phyloP scores from a whole-genome alignment of 2,329 filamentous ascomycete genomes.

The Talaromyces rugulosus region DNA sequence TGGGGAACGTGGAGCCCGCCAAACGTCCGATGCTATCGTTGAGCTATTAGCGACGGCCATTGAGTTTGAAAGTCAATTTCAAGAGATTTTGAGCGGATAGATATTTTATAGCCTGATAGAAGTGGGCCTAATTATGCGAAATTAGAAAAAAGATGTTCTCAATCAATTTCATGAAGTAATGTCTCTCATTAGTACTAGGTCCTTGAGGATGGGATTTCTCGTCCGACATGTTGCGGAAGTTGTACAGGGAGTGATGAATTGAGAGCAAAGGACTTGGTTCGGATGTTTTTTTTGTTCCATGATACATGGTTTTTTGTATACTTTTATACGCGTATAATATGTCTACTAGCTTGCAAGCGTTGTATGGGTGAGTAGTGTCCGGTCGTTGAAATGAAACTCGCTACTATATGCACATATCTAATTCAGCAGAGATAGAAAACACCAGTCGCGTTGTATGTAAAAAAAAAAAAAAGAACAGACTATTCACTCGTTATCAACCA shows the following conservation, averaged over 20 bases:
- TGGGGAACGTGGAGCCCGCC: constrained; percentile 16
- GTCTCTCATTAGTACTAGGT: background rate
- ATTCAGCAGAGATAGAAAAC: background rate
- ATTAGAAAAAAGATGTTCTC: background rate
- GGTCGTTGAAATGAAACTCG: background rate
- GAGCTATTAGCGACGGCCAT: background rate
- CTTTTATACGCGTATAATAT: background rate
- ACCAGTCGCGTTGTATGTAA: background rate
- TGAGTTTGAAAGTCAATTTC: constrained; percentile 2
- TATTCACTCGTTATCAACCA: constrained; percentile 27
- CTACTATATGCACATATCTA: background rate
- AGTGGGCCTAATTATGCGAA: background rate
- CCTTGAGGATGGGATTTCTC: background rate
- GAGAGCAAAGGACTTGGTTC: background rate
- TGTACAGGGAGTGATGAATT: background rate
- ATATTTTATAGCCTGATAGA: background rate
- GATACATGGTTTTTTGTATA: background rate
- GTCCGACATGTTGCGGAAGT: background rate
- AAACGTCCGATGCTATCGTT: constrained; percentile 13
- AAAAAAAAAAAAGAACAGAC: background rate
- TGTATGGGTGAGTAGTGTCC: background rate
- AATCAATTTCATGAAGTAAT: background rate
- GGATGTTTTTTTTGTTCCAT: background rate
- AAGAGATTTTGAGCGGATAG: background rate
- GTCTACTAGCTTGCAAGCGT: background rate